Percentiles rank a stretch among this genome's conserved stretches.
phyloP scores from a whole-genome alignment of 2,329 filamentous ascomycete genomes.

The Calycina marina region DNA sequence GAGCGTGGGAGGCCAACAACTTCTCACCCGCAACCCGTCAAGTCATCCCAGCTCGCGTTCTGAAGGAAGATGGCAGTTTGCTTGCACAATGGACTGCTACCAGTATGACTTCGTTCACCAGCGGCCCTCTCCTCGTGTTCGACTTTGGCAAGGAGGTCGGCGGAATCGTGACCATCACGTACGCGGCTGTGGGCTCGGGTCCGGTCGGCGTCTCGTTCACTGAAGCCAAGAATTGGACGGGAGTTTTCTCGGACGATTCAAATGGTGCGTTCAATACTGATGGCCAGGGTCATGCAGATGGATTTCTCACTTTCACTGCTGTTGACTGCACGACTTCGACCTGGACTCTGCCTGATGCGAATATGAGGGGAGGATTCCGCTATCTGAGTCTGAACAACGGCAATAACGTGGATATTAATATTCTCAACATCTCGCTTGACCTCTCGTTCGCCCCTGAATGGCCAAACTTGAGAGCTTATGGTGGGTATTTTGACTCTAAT shows the following conservation, averaged over 20 bases:
- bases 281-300: constrained; percentile 25
- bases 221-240: constrained; percentile 31
- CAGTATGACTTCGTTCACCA: constrained; percentile 6
- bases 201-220: constrained; percentile 31
- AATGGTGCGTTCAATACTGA: constrained; percentile 25
- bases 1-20: constrained; percentile 42
- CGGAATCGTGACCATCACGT: constrained; percentile 37
- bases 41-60: constrained; percentile 27
- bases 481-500: constrained; percentile 36
- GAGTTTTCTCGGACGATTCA: constrained; percentile 31
- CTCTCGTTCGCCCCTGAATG: constrained; percentile 28
- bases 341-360: constrained; percentile 29
- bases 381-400: constrained; percentile 31
- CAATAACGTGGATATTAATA: constrained; percentile 14
- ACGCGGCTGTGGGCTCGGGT: constrained; percentile 27
- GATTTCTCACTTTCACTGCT: constrained; percentile 31
- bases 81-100: constrained; percentile 18
- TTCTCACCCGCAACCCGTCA: constrained; percentile 37
- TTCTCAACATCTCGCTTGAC: constrained; percentile 22
- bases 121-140: constrained; percentile 36
- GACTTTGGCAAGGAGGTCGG: constrained; percentile 46
- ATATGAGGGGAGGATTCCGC: constrained; percentile 35
- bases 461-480: constrained; percentile 30
- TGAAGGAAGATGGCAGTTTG: constrained; percentile 23
- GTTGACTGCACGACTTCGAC: constrained; percentile 21